These are phyloP conservation scores for Daedaleopsis nitida DNA, from an alignment of 768 basidiomycete species.

Conservation along the genomic window DNA sequence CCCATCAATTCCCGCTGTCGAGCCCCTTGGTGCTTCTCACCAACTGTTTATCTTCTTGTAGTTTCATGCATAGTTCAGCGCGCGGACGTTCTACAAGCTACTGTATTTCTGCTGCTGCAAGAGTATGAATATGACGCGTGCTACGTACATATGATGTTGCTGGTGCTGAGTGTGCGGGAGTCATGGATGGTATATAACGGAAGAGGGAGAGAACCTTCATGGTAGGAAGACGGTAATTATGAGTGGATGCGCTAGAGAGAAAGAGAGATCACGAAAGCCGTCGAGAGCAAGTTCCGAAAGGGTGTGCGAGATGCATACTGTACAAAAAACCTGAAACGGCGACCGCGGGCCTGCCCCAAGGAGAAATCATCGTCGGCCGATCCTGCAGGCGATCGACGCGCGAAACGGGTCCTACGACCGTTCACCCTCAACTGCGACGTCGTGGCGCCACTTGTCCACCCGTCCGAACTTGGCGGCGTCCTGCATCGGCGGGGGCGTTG, in stretches of 20 bases:
- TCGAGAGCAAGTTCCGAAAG: slow-evolving; percentile 15
- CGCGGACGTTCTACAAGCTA: slow-evolving; percentile 20
- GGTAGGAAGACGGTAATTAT: slow-evolving; percentile 1
- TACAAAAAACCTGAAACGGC: no score
- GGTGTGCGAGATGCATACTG: background rate
- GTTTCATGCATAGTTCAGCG: slow-evolving; percentile 18
- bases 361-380: background rate
- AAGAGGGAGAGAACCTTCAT: background rate
- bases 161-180: background rate
- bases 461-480: slow-evolving; percentile 68
- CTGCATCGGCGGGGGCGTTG: slow-evolving; percentile 61
- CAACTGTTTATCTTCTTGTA: slow-evolving; percentile 19
- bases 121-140: slow-evolving; percentile 18
- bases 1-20: slow-evolving; percentile 7
- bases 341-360: background rate
- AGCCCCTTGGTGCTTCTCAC: slow-evolving; percentile 11
- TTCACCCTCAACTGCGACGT: slow-evolving; percentile 74
- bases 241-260: background rate
- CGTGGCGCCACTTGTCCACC: slow-evolving; percentile 81
- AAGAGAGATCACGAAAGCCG: slow-evolving; percentile 13
- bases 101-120: slow-evolving; percentile 26
- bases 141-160: slow-evolving; percentile 3
- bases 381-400: background rate
- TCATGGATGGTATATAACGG: no score
- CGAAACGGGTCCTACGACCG: slow-evolving; percentile 16